Conservation (phyloP, 2,329 filamentous ascomycete species). For the Diaporthe longicolla region DNA sequence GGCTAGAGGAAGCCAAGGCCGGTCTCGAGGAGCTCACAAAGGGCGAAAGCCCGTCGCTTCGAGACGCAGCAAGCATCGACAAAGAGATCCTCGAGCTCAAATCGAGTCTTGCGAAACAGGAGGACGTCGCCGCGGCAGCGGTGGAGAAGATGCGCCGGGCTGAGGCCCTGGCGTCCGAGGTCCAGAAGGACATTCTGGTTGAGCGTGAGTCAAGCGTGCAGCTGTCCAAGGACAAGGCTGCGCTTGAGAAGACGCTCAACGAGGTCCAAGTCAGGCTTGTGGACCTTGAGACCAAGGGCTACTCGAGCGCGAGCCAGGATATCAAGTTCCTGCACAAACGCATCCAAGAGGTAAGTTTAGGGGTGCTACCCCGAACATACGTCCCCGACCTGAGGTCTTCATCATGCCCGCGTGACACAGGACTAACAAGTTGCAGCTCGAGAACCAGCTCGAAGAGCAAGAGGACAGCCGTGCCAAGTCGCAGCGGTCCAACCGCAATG, state of each 20-base stretch:
- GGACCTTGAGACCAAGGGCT: conserved; percentile 96
- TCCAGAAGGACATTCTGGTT: conserved; percentile 90
- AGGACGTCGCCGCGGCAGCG: conserved; percentile 91
- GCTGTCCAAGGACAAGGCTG: conserved; percentile 90
- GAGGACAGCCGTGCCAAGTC: conserved; percentile 84
- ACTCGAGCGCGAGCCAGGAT: conserved; percentile 93
- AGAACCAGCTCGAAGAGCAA: conserved; percentile 86
- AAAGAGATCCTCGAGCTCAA: conserved; percentile 92
- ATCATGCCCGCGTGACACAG: conserved; percentile 30
- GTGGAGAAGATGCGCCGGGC: conserved; percentile 98
- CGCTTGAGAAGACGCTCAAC: conserved; percentile 89
- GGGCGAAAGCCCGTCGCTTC: conserved; percentile 88
- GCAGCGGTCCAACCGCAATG: conserved; percentile 89
- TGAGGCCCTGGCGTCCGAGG: conserved; percentile 87
- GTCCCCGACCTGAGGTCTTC: conserved; percentile 27
- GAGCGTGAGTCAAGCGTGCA: conserved; percentile 87
- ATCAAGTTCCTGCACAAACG: conserved; percentile 94
- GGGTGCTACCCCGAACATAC: background rate
- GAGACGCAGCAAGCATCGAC: conserved; percentile 90
- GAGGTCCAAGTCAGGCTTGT: conserved; percentile 91
- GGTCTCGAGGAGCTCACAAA: conserved; percentile 89
- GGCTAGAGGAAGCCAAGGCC: conserved; percentile 88
- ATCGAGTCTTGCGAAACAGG: conserved; percentile 88
- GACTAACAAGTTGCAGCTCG: conserved; percentile 73
- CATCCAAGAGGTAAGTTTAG: conserved; percentile 86